These are phyloP conservation scores for Sugiyamaella sp. DNA, from an alignment of 1,139 yeast species.

Conservation along the genomic window DNA sequence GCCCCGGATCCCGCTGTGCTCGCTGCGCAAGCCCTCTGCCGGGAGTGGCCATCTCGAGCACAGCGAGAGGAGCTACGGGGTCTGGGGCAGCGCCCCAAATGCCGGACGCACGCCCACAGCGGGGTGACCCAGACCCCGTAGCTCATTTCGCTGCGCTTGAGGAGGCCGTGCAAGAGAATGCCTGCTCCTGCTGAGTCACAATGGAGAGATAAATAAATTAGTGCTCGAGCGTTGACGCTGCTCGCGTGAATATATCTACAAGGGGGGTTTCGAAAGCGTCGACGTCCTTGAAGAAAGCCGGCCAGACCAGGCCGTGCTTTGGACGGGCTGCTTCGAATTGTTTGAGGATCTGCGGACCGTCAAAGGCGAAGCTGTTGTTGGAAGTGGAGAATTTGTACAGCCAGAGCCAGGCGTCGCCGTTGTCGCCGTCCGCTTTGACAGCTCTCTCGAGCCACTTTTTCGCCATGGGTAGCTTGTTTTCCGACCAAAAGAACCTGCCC, in stretches of 20 bases:
- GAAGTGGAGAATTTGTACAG: conserved; percentile 48
- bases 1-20: background rate
- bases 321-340: conserved; percentile 52
- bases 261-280: conserved; percentile 47
- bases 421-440: conserved; percentile 52
- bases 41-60: background rate
- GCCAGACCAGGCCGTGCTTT: conserved; percentile 63
- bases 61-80: background rate
- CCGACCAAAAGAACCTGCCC: conserved; percentile 70
- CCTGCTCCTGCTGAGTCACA: no score
- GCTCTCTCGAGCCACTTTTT: conserved; percentile 78
- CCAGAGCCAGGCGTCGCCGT: conserved; percentile 86
- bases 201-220: conserved; percentile 1
- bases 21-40: background rate
- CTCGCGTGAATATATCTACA: conserved; percentile 43
- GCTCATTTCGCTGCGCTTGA: no score
- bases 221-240: conserved; percentile 17
- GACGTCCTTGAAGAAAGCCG: conserved; percentile 49
- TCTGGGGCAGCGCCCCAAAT: background rate
- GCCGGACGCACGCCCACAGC: conserved; percentile 2
- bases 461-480: conserved; percentile 67
- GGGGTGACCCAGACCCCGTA: no score
- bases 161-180: no score
- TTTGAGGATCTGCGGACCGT: conserved; percentile 33
- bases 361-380: conserved; percentile 25